Base-by-base conservation (phyloP, 441 rosid genomes). In the Capsella rubella region DNA sequence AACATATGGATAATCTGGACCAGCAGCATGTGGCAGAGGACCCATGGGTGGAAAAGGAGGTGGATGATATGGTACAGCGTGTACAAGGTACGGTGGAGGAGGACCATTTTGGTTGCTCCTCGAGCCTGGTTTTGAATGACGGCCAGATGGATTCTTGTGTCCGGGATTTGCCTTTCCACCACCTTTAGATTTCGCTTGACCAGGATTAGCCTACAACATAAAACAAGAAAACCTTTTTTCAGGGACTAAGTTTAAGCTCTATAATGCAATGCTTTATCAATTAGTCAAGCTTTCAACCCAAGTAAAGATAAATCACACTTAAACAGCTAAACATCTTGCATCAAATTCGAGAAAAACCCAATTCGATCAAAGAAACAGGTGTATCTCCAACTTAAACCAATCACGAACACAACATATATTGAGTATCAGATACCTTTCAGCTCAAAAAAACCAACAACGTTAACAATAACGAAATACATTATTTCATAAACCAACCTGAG, bases 1-100 rank as follows among this genome's bases (percentile, higher is more conserved):
- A 34, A 65, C 89, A 70, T 82, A 92, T 55, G 80, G 82, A 78
- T 72, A 90, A 43, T 89, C 95, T 50, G 95, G 79, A 78, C 85
- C 81, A 32, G 88, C 83, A 72, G 86, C 79, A 57, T 87, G 92
- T 5, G 92, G 90, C 42, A 82, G 88, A 76, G 90, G 90, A 54
- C 75, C 78, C 87, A 87, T 83, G 61, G 92, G 69, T 76, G 84
- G 93, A 76, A 84, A 84, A 74, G 89, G 63, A 52, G 85, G 91
- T 64, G 86, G 97, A 78, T 77, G 83, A 64, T 86, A 89, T 43
- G 93, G 84, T 40, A 82, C 73, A 8, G 84, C 29, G n/a, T 59
- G 87, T 67, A 81, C 69, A 43, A 87, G 82, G 72, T 83, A 87
- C 67, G 89, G 87, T 55, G 90, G 92, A 42, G 66, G 66, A 53